Base-by-base conservation (phyloP, 495 filamentous ascomycete genomes). In the Podospora bellae-mahoneyi region DNA sequence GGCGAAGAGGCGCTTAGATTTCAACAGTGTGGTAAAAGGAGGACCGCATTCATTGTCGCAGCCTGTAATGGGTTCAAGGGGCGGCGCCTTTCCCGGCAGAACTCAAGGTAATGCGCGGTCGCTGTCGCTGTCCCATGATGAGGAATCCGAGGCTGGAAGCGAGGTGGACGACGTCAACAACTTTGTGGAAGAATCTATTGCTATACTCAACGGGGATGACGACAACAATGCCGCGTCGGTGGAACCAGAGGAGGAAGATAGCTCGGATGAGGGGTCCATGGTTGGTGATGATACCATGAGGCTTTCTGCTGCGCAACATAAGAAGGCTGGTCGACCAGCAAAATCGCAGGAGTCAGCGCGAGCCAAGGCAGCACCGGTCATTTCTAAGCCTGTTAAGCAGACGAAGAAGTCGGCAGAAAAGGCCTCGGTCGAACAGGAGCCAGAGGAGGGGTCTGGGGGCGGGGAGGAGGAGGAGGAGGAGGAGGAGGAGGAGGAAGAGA, bases 1-100 rank as follows among this genome's bases (percentile, higher is more conserved):
- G 18, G 26, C 70, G 4, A 73, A 71, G 69, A 81, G 81, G 53
- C 76, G 73, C 13, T 72, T 85, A 2, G 76, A 85, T 60, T 85
- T 85, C 62, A 74, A 70, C 18, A 76, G 67, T 53, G 19, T 74
- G 0, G 64, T 71, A 23, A 61, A 70, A 61, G 67, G 62, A 34
- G 58, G 66, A 19, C 23, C 76, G 66, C 60, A 71, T 69, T 34
- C 71, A 30, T 48, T 68, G 65, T 76, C 66, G 69, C 80, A 74
- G 63, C 68, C 65, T 48, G 39, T 48, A 5, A 48, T 48, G 39
- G 13, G 44, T 18, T 64, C 6, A 53, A 34, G 44, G 32, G 63
- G 28, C 65, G 62, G 34, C 20, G 65, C 39, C 15, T 10, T 48
- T 16, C 9, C 39, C 39, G 39, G 39, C 0, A 48, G 39, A 18